Evolutionary conservation across 2,329 filamentous ascomycete genomes (phyloP).

Genomic region (Plectosphaerella plurivora): DNA sequence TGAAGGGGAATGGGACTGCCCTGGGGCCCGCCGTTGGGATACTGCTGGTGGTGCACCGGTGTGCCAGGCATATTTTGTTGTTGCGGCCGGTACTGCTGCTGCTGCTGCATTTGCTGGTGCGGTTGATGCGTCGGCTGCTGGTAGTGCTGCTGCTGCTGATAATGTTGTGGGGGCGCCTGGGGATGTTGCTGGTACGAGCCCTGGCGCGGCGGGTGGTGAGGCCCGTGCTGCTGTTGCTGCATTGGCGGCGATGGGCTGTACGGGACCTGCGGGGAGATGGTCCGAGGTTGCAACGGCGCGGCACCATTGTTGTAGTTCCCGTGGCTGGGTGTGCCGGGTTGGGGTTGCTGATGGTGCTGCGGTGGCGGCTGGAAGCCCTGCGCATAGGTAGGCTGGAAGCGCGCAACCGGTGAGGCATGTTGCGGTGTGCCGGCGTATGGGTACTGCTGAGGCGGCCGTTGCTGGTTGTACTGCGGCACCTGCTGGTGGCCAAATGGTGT

Average conservation of each 20-base stretch:
- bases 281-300: conserved; percentile 30
- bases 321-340: conserved; percentile 30
- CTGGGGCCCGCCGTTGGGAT: conserved; percentile 25
- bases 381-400: conserved; percentile 32
- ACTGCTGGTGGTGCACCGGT: conserved; percentile 16
- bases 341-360: conserved; percentile 18
- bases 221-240: conserved; percentile 19
- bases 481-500: conserved; percentile 47
- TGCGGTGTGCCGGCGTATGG: conserved; percentile 26
- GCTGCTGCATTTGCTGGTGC: conserved; percentile 17
- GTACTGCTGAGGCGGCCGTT: conserved; percentile 34
- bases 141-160: not conserved
- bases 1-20: conserved; percentile 22
- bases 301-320: conserved; percentile 34
- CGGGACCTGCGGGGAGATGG: conserved; percentile 40
- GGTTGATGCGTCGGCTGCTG: conserved; percentile 7
- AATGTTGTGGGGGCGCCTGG: conserved; percentile 13
- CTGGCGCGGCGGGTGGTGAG: conserved; percentile 5
- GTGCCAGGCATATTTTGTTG: conserved; percentile 19
- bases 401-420: conserved; percentile 35
- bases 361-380: conserved; percentile 19
- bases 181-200: not conserved
- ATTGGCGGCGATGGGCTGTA: conserved; percentile 26
- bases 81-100: conserved; percentile 17
- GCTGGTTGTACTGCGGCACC: conserved; percentile 43